A percentile compares a stretch with the other conserved stretches of the same genome.
Evolutionary conservation across 345 rosid genomes (phyloP).

Genomic region (Adansonia digitata): DNA sequence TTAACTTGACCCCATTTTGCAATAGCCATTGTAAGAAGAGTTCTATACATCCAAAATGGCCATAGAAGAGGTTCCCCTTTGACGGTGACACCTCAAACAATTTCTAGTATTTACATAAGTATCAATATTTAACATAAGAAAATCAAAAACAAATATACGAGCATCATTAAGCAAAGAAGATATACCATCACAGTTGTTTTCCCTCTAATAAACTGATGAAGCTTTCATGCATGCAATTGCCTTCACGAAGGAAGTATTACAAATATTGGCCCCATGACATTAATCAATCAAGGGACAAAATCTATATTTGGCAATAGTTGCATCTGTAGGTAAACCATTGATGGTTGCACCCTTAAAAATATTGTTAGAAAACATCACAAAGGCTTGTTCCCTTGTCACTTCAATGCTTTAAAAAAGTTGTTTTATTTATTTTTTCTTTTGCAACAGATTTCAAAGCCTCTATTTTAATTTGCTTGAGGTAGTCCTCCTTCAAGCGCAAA

Average conservation of each 20-base stretch:
- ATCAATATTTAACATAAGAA: no score
- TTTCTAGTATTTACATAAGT: no score
- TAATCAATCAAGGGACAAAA: slow-evolving; percentile 91
- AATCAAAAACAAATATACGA: no score
- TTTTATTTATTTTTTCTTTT: slow-evolving; percentile 41
- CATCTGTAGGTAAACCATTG: slow-evolving; percentile 70
- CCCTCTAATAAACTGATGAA: slow-evolving; percentile 97
- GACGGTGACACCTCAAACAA: slow-evolving; percentile 83
- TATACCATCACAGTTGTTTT: no score
- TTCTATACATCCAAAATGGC: slow-evolving; percentile 70
- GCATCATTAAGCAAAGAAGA: no score
- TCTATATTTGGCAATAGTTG: slow-evolving; percentile 87
- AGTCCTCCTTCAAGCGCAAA: slow-evolving; percentile 70
- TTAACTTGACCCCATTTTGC: slow-evolving; percentile 73
- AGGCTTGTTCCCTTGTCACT: slow-evolving; percentile 80
- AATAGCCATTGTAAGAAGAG: slow-evolving; percentile 63
- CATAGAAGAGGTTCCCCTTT: slow-evolving; percentile 67
- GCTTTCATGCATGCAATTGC: slow-evolving; percentile 96
- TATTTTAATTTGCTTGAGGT: slow-evolving; percentile 65
- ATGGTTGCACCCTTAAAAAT: slow-evolving; percentile 88
- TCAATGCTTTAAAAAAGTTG: slow-evolving; percentile 96
- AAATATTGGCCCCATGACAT: slow-evolving; percentile 98
- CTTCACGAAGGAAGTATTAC: slow-evolving; percentile 88
- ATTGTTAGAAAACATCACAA: slow-evolving; percentile 76
- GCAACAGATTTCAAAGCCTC: slow-evolving; percentile 62